Evolutionary conservation across 495 filamentous ascomycete species (phyloP), one percentile per base, ranked within the genome.

Genomic region (Pseudoneurospora amorphoporcata): DNA sequence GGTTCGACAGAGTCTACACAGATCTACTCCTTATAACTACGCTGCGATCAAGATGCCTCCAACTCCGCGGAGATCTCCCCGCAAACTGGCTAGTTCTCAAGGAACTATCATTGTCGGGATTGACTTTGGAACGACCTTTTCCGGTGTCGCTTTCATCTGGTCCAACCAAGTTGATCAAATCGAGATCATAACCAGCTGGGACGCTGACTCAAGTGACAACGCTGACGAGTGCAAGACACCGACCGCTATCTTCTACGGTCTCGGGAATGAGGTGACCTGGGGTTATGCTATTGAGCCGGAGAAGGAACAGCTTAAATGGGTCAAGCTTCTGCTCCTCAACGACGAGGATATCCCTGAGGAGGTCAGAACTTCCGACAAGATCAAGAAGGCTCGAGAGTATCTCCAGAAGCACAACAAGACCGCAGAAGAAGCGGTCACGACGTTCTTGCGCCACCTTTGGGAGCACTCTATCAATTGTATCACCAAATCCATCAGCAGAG

Each of bases 241-340:
- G 32, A 79, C 72, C 14, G 71, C 70, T 29, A 70, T 77, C n/a
- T 73, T 72, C 4, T 76, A 71, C 70, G 19, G 68, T 16, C 17
- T 35, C 39, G 8, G 73, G 23, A 8, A 58, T 29, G 38, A 69
- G 14, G 5, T 71, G 35, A 14, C 10, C 58, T 81, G 79, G 80
- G 80, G 80, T 1, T 79, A 79, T 47, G 71, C 41, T 2, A 72
- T 80, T 5, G 73, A 74, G 0, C 4, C 23, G 4, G 73, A 76
- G 7, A 39, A 29, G 0, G 72, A 80, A 17, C 73, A 76, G 12
- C 12, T 78, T 1, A 68, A 72, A 45, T 81, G 79, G 79, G 78
- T 81, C 70, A 82, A 82, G 77, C 75, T 82, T 0, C 74, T 81
- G 4, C 71, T 82, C 2, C 12, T 81, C n/a, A 71, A 80, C 2